Evolutionary conservation across 1,139 yeast species (phyloP).

Genomic region (Hemisphaericaspora xylofermentans): DNA sequence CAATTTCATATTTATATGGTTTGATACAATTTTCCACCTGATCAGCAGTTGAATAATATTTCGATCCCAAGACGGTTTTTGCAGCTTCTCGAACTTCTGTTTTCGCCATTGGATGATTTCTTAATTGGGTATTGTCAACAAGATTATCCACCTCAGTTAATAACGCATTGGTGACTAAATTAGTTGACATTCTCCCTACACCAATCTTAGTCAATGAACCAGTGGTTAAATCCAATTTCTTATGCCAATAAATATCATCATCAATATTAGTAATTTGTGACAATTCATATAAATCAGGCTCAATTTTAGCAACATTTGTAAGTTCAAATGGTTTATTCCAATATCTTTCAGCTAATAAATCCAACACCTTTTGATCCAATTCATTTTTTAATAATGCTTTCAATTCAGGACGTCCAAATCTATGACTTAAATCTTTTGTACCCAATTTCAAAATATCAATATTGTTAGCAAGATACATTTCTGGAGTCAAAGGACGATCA

Average conservation of each 20-base stretch:
- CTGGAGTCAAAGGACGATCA: slow-evolving; percentile 90
- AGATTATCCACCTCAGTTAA: slow-evolving; percentile 75
- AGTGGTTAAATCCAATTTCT: slow-evolving; percentile 80
- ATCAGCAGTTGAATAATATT: slow-evolving; percentile 91
- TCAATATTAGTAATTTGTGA: slow-evolving; percentile 47
- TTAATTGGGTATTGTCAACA: slow-evolving; percentile 69
- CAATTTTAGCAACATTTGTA: slow-evolving; percentile 21
- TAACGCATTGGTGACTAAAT: slow-evolving; percentile 76
- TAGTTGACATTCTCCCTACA: slow-evolving; percentile 85
- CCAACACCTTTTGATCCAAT: slow-evolving; percentile 84
- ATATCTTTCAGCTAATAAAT: slow-evolving; percentile 82
- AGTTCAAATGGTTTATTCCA: slow-evolving; percentile 71
- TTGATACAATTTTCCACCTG: slow-evolving; percentile 98
- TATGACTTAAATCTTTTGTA: slow-evolving; percentile 80
- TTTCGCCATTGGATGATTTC: slow-evolving; percentile 81
- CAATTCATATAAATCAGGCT: slow-evolving; percentile 56
- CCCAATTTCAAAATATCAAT: slow-evolving; percentile 84
- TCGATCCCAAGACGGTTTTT: slow-evolving; percentile 67
- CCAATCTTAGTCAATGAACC: slow-evolving; percentile 88
- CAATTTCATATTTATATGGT: slow-evolving; percentile 96
- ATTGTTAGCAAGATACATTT: slow-evolving; percentile 88
- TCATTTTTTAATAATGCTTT: slow-evolving; percentile 77
- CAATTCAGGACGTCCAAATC: slow-evolving; percentile 81
- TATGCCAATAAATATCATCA: slow-evolving; percentile 83
- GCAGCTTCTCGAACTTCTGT: slow-evolving; percentile 86